Conservation (phyloP, 192 early-diverging fungal genomes). For the Martensiomyces pterosporus region DNA sequence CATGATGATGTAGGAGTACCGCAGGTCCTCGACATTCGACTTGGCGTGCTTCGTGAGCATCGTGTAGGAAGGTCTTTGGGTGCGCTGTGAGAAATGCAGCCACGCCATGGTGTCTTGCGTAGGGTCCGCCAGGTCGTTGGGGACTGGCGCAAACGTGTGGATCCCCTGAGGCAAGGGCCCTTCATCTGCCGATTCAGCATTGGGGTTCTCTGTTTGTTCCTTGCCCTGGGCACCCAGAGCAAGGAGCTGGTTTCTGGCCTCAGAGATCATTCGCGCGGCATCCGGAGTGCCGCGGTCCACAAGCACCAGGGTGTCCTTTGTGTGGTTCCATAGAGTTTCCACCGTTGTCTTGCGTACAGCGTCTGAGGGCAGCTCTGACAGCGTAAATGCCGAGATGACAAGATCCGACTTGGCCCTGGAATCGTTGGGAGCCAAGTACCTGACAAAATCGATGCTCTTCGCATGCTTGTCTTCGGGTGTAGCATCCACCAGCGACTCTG, state of each 20-base stretch:
- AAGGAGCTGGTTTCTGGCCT: conserved; percentile 66
- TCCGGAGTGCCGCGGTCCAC: conserved; percentile 78
- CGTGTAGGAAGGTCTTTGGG: conserved; percentile 61
- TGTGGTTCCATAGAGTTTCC: conserved; percentile 75
- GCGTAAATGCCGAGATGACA: conserved; percentile 69
- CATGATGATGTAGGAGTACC: conserved; percentile 76
- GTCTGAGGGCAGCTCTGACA: conserved; percentile 69
- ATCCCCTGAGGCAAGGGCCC: too few species aligned
- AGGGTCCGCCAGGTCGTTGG: conserved; percentile 72
- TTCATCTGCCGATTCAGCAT: too few species aligned
- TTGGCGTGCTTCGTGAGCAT: conserved; percentile 66
- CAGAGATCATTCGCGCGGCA: conserved; percentile 61
- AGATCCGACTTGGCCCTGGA: conserved; percentile 53
- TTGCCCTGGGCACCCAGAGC: too few species aligned
- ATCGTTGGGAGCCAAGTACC: conserved; percentile 58
- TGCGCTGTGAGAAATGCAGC: conserved; percentile 81
- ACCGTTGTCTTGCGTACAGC: conserved; percentile 60
- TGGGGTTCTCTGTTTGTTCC: too few species aligned
- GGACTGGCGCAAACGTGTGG: conserved; percentile 81
- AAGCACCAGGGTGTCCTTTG: conserved; percentile 70
- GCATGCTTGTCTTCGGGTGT: neutral
- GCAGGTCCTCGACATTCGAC: conserved; percentile 64
- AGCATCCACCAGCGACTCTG: conserved; percentile 49
- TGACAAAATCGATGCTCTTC: conserved; percentile 49
- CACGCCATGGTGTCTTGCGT: conserved; percentile 56